phyloP scores from a whole-genome alignment of 306 rosid genomes.

The Cucurbita moschata region DNA sequence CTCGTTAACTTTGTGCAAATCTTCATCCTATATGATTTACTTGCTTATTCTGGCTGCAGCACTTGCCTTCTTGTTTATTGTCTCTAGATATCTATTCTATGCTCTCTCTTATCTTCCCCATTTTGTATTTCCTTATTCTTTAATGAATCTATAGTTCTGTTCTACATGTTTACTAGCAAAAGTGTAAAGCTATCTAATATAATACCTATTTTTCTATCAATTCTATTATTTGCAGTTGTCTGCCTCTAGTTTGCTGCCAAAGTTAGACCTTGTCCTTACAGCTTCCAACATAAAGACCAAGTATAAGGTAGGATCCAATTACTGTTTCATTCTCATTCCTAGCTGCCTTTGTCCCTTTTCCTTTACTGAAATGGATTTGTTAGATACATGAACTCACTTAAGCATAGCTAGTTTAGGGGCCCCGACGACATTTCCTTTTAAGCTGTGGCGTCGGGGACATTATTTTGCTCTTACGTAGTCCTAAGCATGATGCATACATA shows the following conservation, averaged over 20 bases:
- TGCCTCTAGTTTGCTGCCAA: conserved; percentile 13
- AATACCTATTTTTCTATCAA: not conserved
- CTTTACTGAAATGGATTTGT: not conserved
- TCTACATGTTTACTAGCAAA: not conserved
- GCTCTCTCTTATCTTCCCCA: not conserved
- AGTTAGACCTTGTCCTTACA: conserved; percentile 24
- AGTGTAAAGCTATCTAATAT: not conserved
- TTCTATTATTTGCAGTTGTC: conserved; percentile 28
- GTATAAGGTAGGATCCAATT: conserved; percentile 39
- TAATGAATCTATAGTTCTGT: not conserved
- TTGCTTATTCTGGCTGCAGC: not conserved
- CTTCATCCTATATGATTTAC: not conserved
- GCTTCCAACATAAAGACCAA: conserved; percentile 40
- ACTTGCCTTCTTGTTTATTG: conserved; percentile 1
- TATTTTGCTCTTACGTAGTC: not conserved
- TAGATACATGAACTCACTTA: not conserved
- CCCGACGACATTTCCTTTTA: not conserved
- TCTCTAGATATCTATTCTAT: not conserved
- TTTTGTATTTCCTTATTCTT: not conserved
- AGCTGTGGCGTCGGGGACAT: not conserved
- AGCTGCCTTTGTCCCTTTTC: not conserved
- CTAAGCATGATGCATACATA: not conserved
- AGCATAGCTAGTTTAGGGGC: not conserved
- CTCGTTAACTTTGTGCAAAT: not conserved
- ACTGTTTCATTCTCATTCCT: not conserved